Evolutionary conservation across 2,329 filamentous ascomycete species (phyloP), one percentile per base, ranked within the genome.

Genomic region (Cercospora sojina): DNA sequence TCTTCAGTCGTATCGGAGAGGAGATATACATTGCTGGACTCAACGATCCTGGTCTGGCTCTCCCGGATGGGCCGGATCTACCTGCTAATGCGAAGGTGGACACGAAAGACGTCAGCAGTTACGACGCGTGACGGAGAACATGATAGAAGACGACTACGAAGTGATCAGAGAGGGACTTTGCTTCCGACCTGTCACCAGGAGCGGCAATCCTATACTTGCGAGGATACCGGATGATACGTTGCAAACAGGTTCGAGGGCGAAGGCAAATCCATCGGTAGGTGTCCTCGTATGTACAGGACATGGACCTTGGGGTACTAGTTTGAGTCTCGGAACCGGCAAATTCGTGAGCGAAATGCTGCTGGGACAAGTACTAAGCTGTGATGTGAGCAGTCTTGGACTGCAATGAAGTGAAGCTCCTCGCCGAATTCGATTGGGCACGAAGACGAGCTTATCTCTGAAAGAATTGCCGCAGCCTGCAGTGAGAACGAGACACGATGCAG

Each of bases 261-360:
- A 80, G 0, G 74, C 84, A 6, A 78, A 73, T 65, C 87, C 82
- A 0, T 81, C 82, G 0, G 87, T 89, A 1, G 90, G 90, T 3
- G 88, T 94, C 0, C 93, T 86, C 74, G 76, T 98, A 64, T 95
- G 94, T 0, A 86, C 92, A 0, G 95, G 95, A 0, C 95, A 99
- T 81, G 97, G 93, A 1, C 98, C 94, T 80, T 99, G 95, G 95
- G 94, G 95, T 0, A 97, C 98, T n/a, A 93, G 97, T 80, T 98
- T 98, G 80, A 92, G 89, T 0, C 93, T 94, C 1, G 95, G 86
- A 1, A 98, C 94, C 27, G 81, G 80, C 1, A 81, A 80, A 69
- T 67, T 81, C 69, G 74, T 84, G 64, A 93, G 41, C 87, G 90
- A 93, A 79, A 82, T 93, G 83, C 83, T 91, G 49, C 83, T 86